These are phyloP conservation scores for Pythium myriotylum DNA, from an alignment of 352 stramenopile species.

Conservation along the genomic window DNA sequence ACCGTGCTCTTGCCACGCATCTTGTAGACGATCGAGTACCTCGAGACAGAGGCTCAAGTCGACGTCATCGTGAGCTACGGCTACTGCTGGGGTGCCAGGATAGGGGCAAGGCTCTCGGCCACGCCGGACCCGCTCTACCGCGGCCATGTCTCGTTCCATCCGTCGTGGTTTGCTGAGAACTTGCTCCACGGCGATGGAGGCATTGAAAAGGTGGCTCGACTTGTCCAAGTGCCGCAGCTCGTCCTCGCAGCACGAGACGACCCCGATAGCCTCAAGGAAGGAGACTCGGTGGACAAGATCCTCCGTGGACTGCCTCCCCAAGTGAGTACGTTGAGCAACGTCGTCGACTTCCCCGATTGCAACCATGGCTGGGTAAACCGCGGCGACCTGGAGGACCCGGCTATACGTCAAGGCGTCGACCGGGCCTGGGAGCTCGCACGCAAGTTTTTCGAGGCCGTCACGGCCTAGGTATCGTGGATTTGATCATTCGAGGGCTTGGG, in stretches of 20 bases:
- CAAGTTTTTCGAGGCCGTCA: neutral
- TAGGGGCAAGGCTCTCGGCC: conserved; percentile 8
- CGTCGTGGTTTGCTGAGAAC: conserved; percentile 34
- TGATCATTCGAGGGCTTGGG: too few species aligned
- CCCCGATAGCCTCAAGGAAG: conserved; percentile 35
- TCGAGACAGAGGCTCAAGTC: conserved; percentile 16
- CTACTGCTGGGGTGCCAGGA: conserved; percentile 19
- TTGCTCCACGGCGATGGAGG: conserved; percentile 31
- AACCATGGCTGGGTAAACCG: conserved; percentile 60
- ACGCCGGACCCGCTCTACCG: conserved; percentile 8
- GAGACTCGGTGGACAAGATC: conserved; percentile 10
- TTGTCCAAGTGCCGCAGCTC: conserved; percentile 39
- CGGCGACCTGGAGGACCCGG: conserved; percentile 41
- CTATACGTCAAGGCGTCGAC: conserved; percentile 30
- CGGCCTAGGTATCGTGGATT: neutral
- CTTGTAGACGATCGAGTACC: too few species aligned
- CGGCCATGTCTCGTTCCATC: conserved; percentile 24
- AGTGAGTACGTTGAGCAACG: too few species aligned
- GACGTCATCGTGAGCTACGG: conserved; percentile 15
- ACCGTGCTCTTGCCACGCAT: neutral
- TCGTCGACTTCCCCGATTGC: conserved; percentile 41
- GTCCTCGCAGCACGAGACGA: conserved; percentile 35
- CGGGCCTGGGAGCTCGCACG: conserved; percentile 32
- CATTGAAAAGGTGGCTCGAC: conserved; percentile 37
- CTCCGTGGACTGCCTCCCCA: too few species aligned